A percentile compares a stretch with the other conserved stretches of the same genome.
Conservation (phyloP, 2,329 filamentous ascomycete species). For the Alternaria conjuncta region DNA sequence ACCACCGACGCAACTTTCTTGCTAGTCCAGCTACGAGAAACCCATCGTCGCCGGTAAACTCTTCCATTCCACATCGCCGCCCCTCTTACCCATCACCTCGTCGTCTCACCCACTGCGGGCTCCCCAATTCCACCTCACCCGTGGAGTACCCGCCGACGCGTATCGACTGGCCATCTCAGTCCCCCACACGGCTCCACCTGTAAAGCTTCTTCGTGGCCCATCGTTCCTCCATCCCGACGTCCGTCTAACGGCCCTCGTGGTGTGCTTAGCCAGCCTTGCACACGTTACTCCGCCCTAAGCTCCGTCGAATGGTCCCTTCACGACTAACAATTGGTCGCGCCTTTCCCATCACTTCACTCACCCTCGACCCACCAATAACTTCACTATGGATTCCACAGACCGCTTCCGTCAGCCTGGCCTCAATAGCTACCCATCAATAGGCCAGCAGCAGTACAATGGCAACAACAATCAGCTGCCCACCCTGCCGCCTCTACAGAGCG, state of each 20-base stretch:
- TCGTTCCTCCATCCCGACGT: slow-evolving; percentile 33
- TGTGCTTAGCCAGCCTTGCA: slow-evolving; percentile 32
- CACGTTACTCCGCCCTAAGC: slow-evolving; percentile 27
- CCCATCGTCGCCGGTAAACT: slow-evolving; percentile 22
- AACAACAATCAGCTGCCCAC: slow-evolving; percentile 41
- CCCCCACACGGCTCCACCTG: slow-evolving; percentile 44
- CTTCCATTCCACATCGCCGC: slow-evolving; percentile 22
- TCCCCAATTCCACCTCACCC: slow-evolving; percentile 25
- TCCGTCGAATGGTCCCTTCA: slow-evolving; percentile 42
- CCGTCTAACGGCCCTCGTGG: slow-evolving; percentile 32
- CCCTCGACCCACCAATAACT: slow-evolving; percentile 11
- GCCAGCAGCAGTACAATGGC: slow-evolving; percentile 40
- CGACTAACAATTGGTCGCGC: slow-evolving; percentile 42
- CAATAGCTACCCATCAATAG: slow-evolving; percentile 41
- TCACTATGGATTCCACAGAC: slow-evolving; percentile 43
- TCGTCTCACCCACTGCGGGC: slow-evolving; percentile 25
- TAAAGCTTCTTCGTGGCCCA: slow-evolving; percentile 41
- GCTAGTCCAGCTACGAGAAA: slow-evolving; percentile 21
- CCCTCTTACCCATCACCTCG: slow-evolving; percentile 10
- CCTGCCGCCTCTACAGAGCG: slow-evolving; percentile 45
- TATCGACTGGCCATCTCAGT: slow-evolving; percentile 30
- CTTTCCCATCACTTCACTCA: slow-evolving; percentile 25
- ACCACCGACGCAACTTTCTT: slow-evolving; percentile 24
- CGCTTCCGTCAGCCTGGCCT: slow-evolving; percentile 46
- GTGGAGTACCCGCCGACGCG: slow-evolving; percentile 30